These are phyloP conservation scores for Aspergillus alliaceus DNA, from an alignment of 2,329 filamentous ascomycete species.

Conservation along the genomic window DNA sequence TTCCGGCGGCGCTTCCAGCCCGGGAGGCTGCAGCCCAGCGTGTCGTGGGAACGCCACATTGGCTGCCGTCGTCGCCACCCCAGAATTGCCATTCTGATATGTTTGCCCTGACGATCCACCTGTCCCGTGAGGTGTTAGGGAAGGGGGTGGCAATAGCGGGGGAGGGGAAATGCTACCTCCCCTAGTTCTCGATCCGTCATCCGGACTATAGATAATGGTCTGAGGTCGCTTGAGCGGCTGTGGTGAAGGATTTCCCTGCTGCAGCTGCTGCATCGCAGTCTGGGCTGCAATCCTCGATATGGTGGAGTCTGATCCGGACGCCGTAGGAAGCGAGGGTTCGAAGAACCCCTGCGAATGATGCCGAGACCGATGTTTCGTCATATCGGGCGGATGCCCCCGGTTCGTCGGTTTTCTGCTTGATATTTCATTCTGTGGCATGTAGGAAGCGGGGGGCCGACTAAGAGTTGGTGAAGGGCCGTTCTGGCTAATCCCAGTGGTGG, in stretches of 20 bases:
- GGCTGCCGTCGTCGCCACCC: conserved; percentile 62
- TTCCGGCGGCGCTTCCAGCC: conserved; percentile 31
- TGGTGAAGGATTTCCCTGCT: conserved; percentile 40
- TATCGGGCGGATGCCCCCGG: conserved; percentile 36
- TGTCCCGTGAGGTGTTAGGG: conserved; percentile 22
- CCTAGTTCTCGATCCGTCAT: conserved; percentile 30
- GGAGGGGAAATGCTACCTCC: conserved; percentile 36
- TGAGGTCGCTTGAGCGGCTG: conserved; percentile 57
- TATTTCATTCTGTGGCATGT: conserved; percentile 40
- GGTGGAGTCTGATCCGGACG: conserved; percentile 46
- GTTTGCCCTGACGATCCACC: conserved; percentile 23
- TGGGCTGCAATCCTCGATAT: conserved; percentile 67
- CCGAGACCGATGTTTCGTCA: conserved; percentile 44
- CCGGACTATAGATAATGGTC: conserved; percentile 45
- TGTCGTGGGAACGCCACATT: conserved; percentile 62
- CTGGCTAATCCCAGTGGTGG: conserved; percentile 32
- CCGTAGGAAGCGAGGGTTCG: conserved; percentile 62
- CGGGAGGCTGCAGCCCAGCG: conserved; percentile 31
- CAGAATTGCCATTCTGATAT: conserved; percentile 54
- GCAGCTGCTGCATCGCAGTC: conserved; percentile 61
- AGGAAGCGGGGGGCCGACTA: conserved; percentile 35
- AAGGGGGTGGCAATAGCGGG: conserved; percentile 26
- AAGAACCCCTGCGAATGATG: conserved; percentile 68
- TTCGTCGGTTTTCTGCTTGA: conserved; percentile 39
- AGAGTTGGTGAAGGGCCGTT: conserved; percentile 33